These are phyloP conservation scores for Prunus persica DNA, from an alignment of 306 rosid genomes.

Conservation along the genomic window DNA sequence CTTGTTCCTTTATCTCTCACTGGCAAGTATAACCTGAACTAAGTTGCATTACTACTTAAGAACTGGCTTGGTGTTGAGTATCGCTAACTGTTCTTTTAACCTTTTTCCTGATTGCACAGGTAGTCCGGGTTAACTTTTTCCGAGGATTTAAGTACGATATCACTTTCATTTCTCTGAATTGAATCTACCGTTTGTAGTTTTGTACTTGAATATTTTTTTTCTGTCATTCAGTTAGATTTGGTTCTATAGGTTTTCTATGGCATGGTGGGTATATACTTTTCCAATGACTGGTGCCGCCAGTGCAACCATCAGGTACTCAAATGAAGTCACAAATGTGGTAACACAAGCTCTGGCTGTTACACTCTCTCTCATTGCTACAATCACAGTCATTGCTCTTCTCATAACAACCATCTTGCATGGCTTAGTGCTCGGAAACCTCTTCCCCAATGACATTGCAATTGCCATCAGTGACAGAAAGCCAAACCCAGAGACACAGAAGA, in stretches of 20 bases:
- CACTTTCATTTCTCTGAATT: background rate
- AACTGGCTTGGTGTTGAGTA: no score
- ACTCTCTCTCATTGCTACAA: conserved; percentile 47
- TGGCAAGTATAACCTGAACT: conserved; percentile 40
- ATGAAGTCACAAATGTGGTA: conserved; percentile 46
- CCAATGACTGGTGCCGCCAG: conserved; percentile 99
- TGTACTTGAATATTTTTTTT: background rate
- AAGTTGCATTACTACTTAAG: background rate
- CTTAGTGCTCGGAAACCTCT: conserved; percentile 66
- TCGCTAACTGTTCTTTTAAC: background rate
- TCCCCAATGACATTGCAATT: conserved; percentile 90
- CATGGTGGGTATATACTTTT: conserved; percentile 99
- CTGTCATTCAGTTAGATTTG: conserved; percentile 18
- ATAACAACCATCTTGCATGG: conserved; percentile 65
- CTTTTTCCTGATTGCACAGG: conserved; percentile 47
- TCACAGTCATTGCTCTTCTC: conserved; percentile 53
- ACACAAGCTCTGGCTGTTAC: conserved; percentile 53
- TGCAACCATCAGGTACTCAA: conserved; percentile 82
- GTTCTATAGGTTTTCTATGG: conserved; percentile 65
- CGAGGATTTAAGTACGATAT: conserved; percentile 71
- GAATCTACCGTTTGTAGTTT: no score
- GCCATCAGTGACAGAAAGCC: conserved; percentile 77
- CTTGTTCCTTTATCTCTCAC: conserved; percentile 80
- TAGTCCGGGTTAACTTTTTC: conserved; percentile 73
- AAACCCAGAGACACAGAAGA: conserved; percentile 39